These are phyloP conservation scores for Ceratobasidium sp. DNA, from an alignment of 1,284 basidiomycete genomes.

Conservation along the genomic window DNA sequence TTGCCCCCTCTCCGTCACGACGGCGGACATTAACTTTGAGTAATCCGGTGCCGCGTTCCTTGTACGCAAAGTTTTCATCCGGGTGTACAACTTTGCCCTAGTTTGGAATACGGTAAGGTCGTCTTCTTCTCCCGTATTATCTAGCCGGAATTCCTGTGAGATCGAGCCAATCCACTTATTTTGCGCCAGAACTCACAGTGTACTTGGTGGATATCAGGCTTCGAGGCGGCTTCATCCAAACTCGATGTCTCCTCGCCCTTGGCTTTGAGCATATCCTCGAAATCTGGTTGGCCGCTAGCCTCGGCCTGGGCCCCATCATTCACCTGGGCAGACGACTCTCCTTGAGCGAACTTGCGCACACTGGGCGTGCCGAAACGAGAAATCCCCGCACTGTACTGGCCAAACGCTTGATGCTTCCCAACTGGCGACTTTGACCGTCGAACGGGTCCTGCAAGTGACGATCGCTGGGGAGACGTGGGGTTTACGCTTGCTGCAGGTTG, in stretches of 20 bases:
- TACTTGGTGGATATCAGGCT: conserved; percentile 10
- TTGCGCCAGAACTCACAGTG: background rate
- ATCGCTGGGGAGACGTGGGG: conserved; percentile 1
- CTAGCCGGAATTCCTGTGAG: conserved; percentile 52
- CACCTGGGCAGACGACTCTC: background rate
- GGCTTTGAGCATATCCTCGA: conserved; percentile 22
- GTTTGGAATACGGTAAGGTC: conserved; percentile 85
- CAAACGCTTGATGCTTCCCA: conserved; percentile 33
- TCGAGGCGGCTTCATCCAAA: background rate
- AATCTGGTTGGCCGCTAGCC: background rate
- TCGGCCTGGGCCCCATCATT: background rate
- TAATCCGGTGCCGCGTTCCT: conserved; percentile 84
- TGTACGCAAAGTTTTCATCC: conserved; percentile 74
- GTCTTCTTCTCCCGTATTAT: conserved; percentile 89
- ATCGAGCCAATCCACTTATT: too few relatives aligned
- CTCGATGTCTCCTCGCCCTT: conserved; percentile 1
- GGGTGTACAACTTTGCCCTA: conserved; percentile 82
- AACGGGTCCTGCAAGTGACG: conserved; percentile 24
- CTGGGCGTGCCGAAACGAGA: conserved; percentile 17
- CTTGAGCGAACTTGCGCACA: conserved; percentile 2
- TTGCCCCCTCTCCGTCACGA: conserved; percentile 70
- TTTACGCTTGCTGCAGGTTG: background rate
- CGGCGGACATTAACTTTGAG: conserved; percentile 81
- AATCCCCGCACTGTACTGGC: conserved; percentile 27
- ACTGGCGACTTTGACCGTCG: conserved; percentile 34